Base-by-base conservation (phyloP, 1,139 yeast species). In the Nakaseomyces uthaithaninus region DNA sequence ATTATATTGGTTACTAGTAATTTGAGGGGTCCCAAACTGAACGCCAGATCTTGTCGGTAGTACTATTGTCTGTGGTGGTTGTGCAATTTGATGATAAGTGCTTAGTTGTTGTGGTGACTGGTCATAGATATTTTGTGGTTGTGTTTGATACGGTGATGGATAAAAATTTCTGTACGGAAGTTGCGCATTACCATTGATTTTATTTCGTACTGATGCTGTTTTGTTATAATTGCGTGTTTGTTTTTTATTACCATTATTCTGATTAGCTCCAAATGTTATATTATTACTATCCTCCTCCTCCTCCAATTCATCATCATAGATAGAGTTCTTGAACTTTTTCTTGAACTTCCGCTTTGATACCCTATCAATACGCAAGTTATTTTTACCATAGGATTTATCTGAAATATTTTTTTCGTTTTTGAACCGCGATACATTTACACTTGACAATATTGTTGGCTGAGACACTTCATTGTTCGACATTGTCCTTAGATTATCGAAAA, bases 221-320 rank as follows among this genome's bases (percentile, higher is more conserved):
- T 3, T 28, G 33, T 28, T 17, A 4, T 11, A 12, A 11, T 28
- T 28, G 18, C 33, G 33, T 28, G 16, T 28, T 4, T 14, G 20
- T 9, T 10, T 28, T 9, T 7, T 8, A 3, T 14, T 28, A 16
- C 14, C 33, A 7, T 16, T n/a, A 12, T 28, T 7, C 22, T 17
- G 22, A 11, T 17, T 16, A n/a, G n/a, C n/a, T n/a, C n/a, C n/a
- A n/a, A n/a, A n/a, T 28, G 22, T 28, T 8, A n/a, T 28, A 28
- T 16, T 28, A 12, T 20, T 14, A 8, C 2, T 10, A 3, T 19
- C 25, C 19, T 20, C 35, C 4, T 31, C 35, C 17, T 31, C 35
- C 19, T 31, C 35, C 5, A 19, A 24, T 17, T 20, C 35, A 14
- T 31, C 35, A n/a, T 31, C 35, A n/a, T 31, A 31, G 8, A 31